phyloP scores from a whole-genome alignment of 306 rosid species.

The Trichosanthes truncata region DNA sequence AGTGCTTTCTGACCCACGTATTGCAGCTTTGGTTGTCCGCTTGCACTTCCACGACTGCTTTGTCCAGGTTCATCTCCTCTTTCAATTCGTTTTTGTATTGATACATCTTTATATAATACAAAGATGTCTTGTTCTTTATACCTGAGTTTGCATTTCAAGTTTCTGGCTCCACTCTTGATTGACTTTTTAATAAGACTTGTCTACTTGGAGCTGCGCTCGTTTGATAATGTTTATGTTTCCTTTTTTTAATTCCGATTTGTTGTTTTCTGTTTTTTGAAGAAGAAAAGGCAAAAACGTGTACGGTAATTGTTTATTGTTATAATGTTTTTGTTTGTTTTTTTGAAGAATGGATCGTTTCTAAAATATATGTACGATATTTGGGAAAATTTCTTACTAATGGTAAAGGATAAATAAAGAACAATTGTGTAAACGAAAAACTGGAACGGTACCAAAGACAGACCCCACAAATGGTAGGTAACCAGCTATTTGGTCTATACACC shows the following conservation, averaged over 20 bases:
- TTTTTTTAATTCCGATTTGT: no score
- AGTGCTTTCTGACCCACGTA: conserved; percentile 55
- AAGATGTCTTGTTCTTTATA: background rate
- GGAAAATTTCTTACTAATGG: background rate
- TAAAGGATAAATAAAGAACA: background rate
- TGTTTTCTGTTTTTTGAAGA: no score
- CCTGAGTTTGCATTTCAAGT: background rate
- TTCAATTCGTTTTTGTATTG: background rate
- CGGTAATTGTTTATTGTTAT: background rate
- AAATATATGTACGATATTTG: background rate
- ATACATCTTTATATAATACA: background rate
- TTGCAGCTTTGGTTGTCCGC: conserved; percentile 55
- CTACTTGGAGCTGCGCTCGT: no score
- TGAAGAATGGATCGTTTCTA: background rate
- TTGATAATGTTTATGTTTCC: no score
- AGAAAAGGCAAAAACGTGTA: background rate
- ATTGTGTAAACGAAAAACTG: no score
- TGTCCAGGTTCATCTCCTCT: conserved; percentile 46
- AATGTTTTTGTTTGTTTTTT: no score
- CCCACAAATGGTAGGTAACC: no score
- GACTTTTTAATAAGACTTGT: background rate
- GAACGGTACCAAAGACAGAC: no score
- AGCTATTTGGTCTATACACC: no score
- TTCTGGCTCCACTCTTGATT: background rate
- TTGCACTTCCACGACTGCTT: conserved; percentile 91